A percentile compares a stretch with the other conserved stretches of the same genome.
Evolutionary conservation across 2,329 filamentous ascomycete genomes (phyloP).

Genomic region (Pseudogymnoascus sp.): DNA sequence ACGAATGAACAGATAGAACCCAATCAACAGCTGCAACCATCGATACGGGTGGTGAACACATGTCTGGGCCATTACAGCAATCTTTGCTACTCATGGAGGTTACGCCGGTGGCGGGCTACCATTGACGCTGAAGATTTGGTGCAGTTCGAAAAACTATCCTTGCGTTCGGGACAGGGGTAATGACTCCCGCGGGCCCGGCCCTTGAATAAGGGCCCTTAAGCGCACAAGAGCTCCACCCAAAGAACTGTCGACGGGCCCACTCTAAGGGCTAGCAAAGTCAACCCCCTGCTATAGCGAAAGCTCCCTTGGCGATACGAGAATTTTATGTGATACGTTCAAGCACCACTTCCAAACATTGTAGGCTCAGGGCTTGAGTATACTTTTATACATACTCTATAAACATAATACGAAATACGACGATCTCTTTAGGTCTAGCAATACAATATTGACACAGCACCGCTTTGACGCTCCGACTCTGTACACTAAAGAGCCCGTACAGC

Average conservation of each 20-base stretch:
- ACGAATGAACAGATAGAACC: neutral
- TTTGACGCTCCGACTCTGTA: neutral
- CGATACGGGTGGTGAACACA: neutral
- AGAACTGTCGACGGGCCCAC: neutral
- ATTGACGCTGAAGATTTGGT: constrained; percentile 29
- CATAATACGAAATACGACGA: neutral
- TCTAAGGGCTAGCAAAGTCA: neutral
- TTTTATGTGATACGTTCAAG: neutral
- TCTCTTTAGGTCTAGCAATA: neutral
- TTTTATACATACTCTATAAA: neutral
- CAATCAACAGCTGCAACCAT: neutral
- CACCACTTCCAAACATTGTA: neutral
- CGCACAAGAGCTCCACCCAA: neutral
- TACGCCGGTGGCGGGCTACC: constrained; percentile 29
- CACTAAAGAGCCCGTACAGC: neutral
- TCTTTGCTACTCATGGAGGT: constrained; percentile 7
- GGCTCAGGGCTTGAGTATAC: neutral
- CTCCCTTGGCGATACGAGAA: neutral
- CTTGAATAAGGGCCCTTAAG: neutral
- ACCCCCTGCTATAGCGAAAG: neutral
- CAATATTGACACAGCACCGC: neutral
- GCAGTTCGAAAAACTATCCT: neutral
- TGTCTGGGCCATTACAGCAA: neutral
- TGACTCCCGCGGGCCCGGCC: neutral
- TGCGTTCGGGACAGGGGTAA: neutral